Conservation (phyloP, 1,139 yeast species). For the Scheffersomyces titani region DNA sequence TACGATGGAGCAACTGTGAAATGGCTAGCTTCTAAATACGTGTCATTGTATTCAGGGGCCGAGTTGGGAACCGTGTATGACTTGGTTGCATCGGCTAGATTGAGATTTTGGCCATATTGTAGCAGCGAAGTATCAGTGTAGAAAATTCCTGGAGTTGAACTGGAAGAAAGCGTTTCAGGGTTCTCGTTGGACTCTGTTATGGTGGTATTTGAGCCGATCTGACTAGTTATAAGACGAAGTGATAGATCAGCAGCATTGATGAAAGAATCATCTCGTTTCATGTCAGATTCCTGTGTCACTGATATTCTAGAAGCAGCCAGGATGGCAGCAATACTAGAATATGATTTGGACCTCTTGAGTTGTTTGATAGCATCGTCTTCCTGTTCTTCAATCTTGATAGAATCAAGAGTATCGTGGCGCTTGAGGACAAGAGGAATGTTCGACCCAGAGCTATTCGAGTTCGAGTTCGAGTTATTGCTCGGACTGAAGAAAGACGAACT, state of each 20-base stretch:
- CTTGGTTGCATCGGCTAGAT: background rate
- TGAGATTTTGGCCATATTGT: background rate
- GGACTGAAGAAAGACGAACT: slow-evolving; percentile 7
- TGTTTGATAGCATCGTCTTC: slow-evolving; percentile 49
- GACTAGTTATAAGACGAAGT: slow-evolving; percentile 15
- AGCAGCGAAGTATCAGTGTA: slow-evolving; percentile 6
- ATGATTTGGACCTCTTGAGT: slow-evolving; percentile 40
- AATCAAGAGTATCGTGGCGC: slow-evolving; percentile 26
- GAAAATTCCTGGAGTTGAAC: slow-evolving; percentile 19
- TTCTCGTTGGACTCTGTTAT: slow-evolving; percentile 8
- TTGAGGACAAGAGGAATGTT: slow-evolving; percentile 10
- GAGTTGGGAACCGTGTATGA: background rate
- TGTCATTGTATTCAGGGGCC: slow-evolving; percentile 5
- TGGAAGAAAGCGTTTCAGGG: slow-evolving; percentile 10
- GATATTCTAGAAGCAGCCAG: background rate
- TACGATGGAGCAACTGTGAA: background rate
- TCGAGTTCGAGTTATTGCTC: slow-evolving; percentile 7
- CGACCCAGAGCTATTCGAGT: slow-evolving; percentile 2
- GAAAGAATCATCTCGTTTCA: background rate
- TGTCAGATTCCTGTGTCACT: background rate
- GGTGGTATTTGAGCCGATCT: slow-evolving; percentile 8
- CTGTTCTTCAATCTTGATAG: slow-evolving; percentile 40
- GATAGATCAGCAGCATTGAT: slow-evolving; percentile 29
- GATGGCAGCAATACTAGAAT: slow-evolving; percentile 14
- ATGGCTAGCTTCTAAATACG: background rate